phyloP scores from a whole-genome alignment of 176 grass and related monocot species.

The Eleusine indica region DNA sequence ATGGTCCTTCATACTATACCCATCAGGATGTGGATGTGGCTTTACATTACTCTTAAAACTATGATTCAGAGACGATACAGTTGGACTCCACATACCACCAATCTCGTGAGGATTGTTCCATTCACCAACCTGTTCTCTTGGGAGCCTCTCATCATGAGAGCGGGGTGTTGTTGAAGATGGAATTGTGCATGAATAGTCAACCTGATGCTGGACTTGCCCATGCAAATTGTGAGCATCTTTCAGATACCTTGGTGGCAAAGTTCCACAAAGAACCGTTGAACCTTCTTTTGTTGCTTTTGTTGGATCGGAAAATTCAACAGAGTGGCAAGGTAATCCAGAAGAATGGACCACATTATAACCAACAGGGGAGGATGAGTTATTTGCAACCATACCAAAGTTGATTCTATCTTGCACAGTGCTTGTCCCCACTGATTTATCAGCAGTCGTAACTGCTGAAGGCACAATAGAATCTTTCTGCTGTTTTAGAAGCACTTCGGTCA shows the following conservation, averaged over 20 bases:
- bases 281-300: constrained; percentile 43
- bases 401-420: constrained; percentile 41
- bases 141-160: constrained; percentile 41
- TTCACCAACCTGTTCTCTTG: constrained; percentile 35
- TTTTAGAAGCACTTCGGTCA: constrained; percentile 69
- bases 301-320: constrained; percentile 30
- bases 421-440: constrained; percentile 36
- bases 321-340: constrained; percentile 48
- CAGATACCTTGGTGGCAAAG: constrained; percentile 29
- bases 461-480: constrained; percentile 53
- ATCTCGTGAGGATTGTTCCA: constrained; percentile 48
- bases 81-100: constrained; percentile 62
- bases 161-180: constrained; percentile 30
- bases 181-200: constrained; percentile 33
- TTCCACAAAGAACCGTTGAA: constrained; percentile 36
- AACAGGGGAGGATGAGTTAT: constrained; percentile 42
- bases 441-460: constrained; percentile 35
- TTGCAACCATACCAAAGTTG: constrained; percentile 43
- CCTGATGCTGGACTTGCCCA: constrained; percentile 37
- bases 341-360: constrained; percentile 43
- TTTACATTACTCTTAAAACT: constrained; percentile 39
- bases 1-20: constrained; percentile 45
- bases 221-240: constrained; percentile 48
- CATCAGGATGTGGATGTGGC: constrained; percentile 37
- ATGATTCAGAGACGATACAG: constrained; percentile 15